These are phyloP conservation scores for Obba rivulosa DNA, from an alignment of 768 basidiomycete species.

Conservation along the genomic window DNA sequence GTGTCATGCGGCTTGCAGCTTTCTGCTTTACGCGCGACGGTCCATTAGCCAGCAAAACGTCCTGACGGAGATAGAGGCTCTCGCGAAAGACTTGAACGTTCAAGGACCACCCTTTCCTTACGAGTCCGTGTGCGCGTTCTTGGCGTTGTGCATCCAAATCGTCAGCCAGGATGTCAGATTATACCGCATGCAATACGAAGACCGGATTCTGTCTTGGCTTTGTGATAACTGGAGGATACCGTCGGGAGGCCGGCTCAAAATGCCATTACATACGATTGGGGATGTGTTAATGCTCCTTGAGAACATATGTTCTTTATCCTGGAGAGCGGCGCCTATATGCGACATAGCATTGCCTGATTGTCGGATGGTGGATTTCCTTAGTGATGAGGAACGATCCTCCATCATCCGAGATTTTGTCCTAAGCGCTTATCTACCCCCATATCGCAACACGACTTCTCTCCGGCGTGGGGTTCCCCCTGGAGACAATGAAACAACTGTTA, in stretches of 20 bases:
- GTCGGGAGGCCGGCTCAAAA: slow-evolving; percentile 28
- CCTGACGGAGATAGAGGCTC: slow-evolving; percentile 67
- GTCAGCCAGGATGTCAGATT: slow-evolving; percentile 79
- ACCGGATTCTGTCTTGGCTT: slow-evolving; percentile 81
- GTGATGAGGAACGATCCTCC: slow-evolving; percentile 50
- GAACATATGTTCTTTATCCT: slow-evolving; percentile 53
- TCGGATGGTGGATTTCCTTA: slow-evolving; percentile 51
- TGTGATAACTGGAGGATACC: slow-evolving; percentile 59
- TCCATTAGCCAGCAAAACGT: slow-evolving; percentile 53
- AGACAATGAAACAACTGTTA: not conserved
- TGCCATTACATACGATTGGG: slow-evolving; percentile 47
- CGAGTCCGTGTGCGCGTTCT: slow-evolving; percentile 86
- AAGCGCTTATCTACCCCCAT: slow-evolving; percentile 51
- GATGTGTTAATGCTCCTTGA: slow-evolving; percentile 65
- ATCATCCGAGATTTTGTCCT: slow-evolving; percentile 71
- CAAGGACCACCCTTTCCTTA: slow-evolving; percentile 86
- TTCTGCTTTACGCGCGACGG: slow-evolving; percentile 40
- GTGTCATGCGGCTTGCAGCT: slow-evolving; percentile 56
- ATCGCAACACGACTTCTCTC: slow-evolving; percentile 9
- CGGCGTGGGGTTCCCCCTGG: not conserved
- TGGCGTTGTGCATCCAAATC: slow-evolving; percentile 61
- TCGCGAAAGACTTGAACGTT: slow-evolving; percentile 80
- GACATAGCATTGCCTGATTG: slow-evolving; percentile 65
- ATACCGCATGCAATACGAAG: slow-evolving; percentile 81
- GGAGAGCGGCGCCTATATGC: slow-evolving; percentile 39